phyloP scores from a whole-genome alignment of 1,284 basidiomycete species.

The Sphagnurus paluster region DNA sequence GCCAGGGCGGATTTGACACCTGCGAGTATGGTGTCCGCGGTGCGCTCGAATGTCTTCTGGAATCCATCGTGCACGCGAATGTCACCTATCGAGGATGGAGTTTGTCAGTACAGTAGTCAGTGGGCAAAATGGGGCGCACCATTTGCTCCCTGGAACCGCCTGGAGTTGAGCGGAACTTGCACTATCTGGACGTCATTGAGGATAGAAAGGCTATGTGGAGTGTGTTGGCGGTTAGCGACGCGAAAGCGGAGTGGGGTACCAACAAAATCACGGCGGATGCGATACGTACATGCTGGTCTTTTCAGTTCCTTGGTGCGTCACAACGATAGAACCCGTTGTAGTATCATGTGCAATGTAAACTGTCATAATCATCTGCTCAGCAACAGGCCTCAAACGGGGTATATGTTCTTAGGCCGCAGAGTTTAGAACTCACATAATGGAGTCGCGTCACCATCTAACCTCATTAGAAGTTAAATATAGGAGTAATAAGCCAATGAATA shows the following conservation, averaged over 20 bases:
- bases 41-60: constrained; percentile 44
- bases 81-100: constrained; percentile 1
- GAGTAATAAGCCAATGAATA: constrained; percentile 5
- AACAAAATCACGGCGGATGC: too few relatives aligned
- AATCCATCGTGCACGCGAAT: constrained; percentile 45
- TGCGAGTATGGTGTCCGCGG: constrained; percentile 39
- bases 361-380: constrained; percentile 15
- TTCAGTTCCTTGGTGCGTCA: constrained; percentile 52
- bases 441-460: constrained; percentile 31
- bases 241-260: background rate
- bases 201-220: constrained; percentile 36
- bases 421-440: constrained; percentile 32
- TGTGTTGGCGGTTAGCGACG: background rate
- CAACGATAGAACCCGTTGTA: constrained; percentile 37
- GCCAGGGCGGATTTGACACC: constrained; percentile 37
- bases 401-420: too few relatives aligned
- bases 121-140: constrained; percentile 29
- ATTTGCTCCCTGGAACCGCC: constrained; percentile 38
- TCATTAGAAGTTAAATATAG: constrained; percentile 1
- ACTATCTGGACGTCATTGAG: constrained; percentile 42
- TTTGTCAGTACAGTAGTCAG: background rate
- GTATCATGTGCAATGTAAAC: constrained; percentile 45
- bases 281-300: constrained; percentile 31
- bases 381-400: too few relatives aligned
- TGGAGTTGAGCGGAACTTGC: constrained; percentile 36